These are phyloP conservation scores for Pyrus betulifolia DNA, from an alignment of 306 rosid species.

Conservation along the genomic window DNA sequence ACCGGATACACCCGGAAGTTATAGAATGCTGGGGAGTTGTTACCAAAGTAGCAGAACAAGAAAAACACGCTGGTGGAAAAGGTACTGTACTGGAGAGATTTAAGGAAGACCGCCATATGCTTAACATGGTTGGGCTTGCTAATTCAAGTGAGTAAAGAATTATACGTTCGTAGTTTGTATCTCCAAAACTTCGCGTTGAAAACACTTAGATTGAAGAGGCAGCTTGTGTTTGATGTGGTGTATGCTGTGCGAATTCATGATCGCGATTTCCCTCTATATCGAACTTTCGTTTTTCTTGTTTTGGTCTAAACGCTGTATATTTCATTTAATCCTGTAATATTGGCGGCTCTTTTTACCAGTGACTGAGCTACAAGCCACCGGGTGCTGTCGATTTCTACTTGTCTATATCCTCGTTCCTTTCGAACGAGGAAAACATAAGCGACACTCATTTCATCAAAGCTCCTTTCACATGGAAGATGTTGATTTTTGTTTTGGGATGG, in stretches of 20 bases:
- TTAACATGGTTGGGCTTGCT: slow-evolving; percentile 86
- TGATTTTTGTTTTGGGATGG: too few relatives aligned
- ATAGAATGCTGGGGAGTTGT: slow-evolving; percentile 94
- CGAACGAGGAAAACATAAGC: too few relatives aligned
- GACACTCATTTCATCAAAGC: too few relatives aligned
- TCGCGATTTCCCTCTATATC: background rate
- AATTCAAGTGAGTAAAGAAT: slow-evolving; percentile 26
- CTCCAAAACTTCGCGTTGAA: background rate
- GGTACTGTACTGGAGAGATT: slow-evolving; percentile 61
- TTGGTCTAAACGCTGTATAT: background rate
- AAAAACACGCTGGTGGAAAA: slow-evolving; percentile 30
- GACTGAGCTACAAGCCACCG: too few relatives aligned
- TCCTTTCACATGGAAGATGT: too few relatives aligned
- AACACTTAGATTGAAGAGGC: background rate
- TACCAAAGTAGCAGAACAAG: slow-evolving; percentile 28
- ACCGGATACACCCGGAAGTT: slow-evolving; percentile 56
- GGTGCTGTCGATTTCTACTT: too few relatives aligned
- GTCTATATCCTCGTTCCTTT: too few relatives aligned
- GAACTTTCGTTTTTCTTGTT: background rate
- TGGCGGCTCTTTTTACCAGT: background rate
- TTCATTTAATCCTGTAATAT: background rate
- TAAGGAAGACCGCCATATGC: slow-evolving; percentile 75
- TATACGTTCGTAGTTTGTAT: background rate
- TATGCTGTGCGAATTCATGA: background rate
- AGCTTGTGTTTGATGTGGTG: background rate